A percentile compares a stretch with the other conserved stretches of the same genome.
These are phyloP conservation scores for Saccharomyces cerevisiae DNA, from an alignment of 805 yeast species.

Conservation along the genomic window DNA sequence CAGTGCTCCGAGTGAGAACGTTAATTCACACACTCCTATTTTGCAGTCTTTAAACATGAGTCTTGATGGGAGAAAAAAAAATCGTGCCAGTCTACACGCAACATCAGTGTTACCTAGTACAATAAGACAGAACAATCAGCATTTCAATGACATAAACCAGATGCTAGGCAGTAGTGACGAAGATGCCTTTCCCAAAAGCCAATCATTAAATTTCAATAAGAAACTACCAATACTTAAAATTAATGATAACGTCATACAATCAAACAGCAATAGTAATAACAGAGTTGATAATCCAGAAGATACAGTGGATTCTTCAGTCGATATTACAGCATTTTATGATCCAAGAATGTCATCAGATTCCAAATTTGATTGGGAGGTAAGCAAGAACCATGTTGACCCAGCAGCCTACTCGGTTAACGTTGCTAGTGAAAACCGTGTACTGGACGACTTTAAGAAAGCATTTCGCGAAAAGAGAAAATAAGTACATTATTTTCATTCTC, in stretches of 20 bases:
- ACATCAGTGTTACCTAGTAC: slow-evolving; percentile 21
- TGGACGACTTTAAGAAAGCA: slow-evolving; percentile 20
- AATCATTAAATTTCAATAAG: background rate
- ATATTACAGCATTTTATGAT: slow-evolving; percentile 32
- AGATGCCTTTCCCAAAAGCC: background rate
- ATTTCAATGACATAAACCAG: slow-evolving; percentile 22
- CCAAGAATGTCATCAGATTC: slow-evolving; percentile 2
- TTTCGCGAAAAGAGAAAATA: slow-evolving; percentile 2
- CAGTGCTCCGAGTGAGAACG: background rate
- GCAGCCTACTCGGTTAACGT: slow-evolving; percentile 12
- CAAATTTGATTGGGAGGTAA: background rate
- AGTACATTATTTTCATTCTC: background rate
- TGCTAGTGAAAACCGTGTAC: slow-evolving; percentile 16
- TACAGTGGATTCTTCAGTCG: slow-evolving; percentile 29
- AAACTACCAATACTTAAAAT: background rate
- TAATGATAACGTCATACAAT: background rate
- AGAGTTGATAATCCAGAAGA: slow-evolving; percentile 8
- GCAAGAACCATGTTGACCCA: background rate
- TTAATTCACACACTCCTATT: background rate
- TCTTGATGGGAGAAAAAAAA: background rate
- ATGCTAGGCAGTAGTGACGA: slow-evolving; percentile 9
- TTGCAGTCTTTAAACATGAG: slow-evolving; percentile 1
- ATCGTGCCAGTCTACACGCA: background rate
- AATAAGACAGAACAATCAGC: slow-evolving; percentile 17
- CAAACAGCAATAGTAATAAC: background rate